These are phyloP conservation scores for Lasiodiplodia theobromae DNA, from an alignment of 2,329 filamentous ascomycete species.

Conservation along the genomic window DNA sequence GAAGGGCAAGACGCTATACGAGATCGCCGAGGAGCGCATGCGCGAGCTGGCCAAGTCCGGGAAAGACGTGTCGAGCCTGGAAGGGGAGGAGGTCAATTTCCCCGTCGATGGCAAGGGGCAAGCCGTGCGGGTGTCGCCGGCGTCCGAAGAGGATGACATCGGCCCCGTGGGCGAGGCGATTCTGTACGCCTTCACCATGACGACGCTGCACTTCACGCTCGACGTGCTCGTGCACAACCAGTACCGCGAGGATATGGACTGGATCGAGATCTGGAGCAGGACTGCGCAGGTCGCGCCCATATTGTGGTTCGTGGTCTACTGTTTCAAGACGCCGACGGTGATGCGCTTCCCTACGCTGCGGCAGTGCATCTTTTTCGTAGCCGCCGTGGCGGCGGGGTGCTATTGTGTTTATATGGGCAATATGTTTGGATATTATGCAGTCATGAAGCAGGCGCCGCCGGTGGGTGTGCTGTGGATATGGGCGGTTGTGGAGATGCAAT, in stretches of 20 bases:
- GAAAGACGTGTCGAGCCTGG: conserved; percentile 54
- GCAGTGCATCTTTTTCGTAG: conserved; percentile 67
- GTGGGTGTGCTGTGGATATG: conserved; percentile 92
- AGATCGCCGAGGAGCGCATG: conserved; percentile 71
- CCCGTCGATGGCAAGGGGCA: conserved; percentile 29
- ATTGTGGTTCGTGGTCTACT: conserved; percentile 54
- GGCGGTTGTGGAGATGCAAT: conserved; percentile 85
- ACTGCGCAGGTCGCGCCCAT: conserved; percentile 55
- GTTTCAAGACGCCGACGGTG: conserved; percentile 51
- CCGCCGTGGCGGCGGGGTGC: conserved; percentile 70
- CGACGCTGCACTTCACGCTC: conserved; percentile 77
- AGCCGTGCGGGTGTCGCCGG: conserved; percentile 33
- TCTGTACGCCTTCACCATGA: conserved; percentile 64
- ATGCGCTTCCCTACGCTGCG: conserved; percentile 53
- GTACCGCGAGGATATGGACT: conserved; percentile 72
- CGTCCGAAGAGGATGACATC: conserved; percentile 51
- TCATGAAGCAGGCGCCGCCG: conserved; percentile 92
- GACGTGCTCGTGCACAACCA: conserved; percentile 82
- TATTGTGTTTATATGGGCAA: conserved; percentile 86
- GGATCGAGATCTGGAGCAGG: conserved; percentile 62
- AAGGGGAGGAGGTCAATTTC: conserved; percentile 20
- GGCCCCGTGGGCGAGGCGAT: conserved; percentile 57
- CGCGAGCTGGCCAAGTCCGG: conserved; percentile 47
- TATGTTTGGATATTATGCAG: conserved; percentile 77
- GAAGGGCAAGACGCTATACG: conserved; percentile 70